Evolutionary conservation across 306 rosid genomes (phyloP).

Genomic region (Notholithocarpus densiflorus): DNA sequence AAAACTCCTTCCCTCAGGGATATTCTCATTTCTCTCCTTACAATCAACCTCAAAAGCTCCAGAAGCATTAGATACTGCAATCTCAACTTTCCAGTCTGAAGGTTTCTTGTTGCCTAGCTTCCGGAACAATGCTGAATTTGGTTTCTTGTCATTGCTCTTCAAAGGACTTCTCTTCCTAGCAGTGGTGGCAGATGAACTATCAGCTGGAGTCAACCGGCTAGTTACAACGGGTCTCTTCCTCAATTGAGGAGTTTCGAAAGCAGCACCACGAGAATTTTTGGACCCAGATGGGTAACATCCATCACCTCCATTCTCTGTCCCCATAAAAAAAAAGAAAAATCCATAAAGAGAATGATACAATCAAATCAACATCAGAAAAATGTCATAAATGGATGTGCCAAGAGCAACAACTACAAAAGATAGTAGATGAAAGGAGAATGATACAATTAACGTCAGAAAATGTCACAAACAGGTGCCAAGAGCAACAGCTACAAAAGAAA

Average conservation of each 20-base stretch:
- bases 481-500: too few species aligned
- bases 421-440: neutral
- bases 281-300: slow-evolving; percentile 50
- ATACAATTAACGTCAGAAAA: too few species aligned
- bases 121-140: slow-evolving; percentile 34
- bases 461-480: too few species aligned
- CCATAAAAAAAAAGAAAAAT: slow-evolving; percentile 16
- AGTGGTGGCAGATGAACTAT: slow-evolving; percentile 54
- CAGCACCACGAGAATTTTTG: slow-evolving; percentile 42
- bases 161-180: slow-evolving; percentile 46
- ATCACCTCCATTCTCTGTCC: slow-evolving; percentile 60
- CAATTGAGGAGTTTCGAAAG: slow-evolving; percentile 41
- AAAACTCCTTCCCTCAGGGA: slow-evolving; percentile 33
- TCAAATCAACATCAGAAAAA: slow-evolving; percentile 21
- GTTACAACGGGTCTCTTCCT: slow-evolving; percentile 41
- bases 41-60: slow-evolving; percentile 32
- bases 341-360: neutral
- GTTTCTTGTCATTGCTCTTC: slow-evolving; percentile 40
- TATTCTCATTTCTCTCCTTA: slow-evolving; percentile 47
- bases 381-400: slow-evolving; percentile 4
- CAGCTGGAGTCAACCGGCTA: slow-evolving; percentile 51
- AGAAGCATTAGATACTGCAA: slow-evolving; percentile 31
- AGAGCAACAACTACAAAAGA: neutral
- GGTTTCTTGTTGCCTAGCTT: slow-evolving; percentile 44
- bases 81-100: slow-evolving; percentile 54